A percentile compares a stretch with the other conserved stretches of the same genome.
Evolutionary conservation across 164 flowering plant genomes (phyloP).

Genomic region (Stephania japonica): DNA sequence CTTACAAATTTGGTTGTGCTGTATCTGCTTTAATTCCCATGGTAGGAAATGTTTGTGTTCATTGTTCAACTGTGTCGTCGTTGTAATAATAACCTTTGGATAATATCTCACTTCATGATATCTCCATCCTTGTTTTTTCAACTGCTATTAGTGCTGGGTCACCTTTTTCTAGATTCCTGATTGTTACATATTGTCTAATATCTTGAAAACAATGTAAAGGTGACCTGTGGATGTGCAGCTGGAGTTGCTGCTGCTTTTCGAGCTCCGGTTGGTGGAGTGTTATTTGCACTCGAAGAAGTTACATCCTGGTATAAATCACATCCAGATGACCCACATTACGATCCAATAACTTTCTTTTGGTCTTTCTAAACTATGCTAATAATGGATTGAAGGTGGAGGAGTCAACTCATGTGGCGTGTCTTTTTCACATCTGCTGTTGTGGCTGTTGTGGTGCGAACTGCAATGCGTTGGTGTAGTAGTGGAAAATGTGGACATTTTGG

Average conservation of each 20-base stretch:
- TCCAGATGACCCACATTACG: not conserved
- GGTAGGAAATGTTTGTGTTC: not conserved
- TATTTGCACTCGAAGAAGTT: conserved; percentile 97
- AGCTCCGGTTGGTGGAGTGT: conserved; percentile 99
- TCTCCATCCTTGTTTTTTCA: not conserved
- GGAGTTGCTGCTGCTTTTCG: conserved; percentile 99
- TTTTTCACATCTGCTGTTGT: conserved; percentile 97
- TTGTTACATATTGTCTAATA: conserved; percentile 20
- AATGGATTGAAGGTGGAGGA: conserved; percentile 82
- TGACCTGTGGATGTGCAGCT: conserved; percentile 99
- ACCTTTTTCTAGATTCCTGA: conserved; percentile 24
- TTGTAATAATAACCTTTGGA: not conserved
- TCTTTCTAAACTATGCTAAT: not conserved
- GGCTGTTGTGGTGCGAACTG: conserved; percentile 92
- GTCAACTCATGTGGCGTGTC: conserved; percentile 99
- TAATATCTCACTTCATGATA: not conserved
- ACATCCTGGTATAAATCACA: conserved; percentile 71
- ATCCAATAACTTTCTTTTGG: not conserved
- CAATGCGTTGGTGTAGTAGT: conserved; percentile 95
- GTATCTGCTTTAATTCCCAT: not conserved
- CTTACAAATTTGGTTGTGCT: not conserved
- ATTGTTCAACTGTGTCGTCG: not conserved
- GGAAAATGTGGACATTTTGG: conserved; percentile 99
- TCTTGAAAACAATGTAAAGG: conserved; percentile 50
- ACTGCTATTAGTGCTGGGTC: not conserved